Evolutionary conservation across 179 eudicot species (phyloP).

Genomic region (Sideroxylon spinosum): DNA sequence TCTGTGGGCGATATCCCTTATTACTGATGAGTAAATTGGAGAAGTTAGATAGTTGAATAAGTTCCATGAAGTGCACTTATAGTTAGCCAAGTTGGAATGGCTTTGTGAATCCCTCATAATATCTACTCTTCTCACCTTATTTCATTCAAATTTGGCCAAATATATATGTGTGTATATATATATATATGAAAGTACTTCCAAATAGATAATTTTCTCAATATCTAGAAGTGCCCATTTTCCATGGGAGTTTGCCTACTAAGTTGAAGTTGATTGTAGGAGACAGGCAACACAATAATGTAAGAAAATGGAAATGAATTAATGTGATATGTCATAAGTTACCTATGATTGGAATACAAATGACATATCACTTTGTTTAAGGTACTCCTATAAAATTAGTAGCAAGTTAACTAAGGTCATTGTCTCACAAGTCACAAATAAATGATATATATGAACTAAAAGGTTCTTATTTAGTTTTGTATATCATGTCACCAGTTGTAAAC

Average conservation of each 20-base stretch:
- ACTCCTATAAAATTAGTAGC: slow-evolving; percentile 58
- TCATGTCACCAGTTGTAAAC: not conserved
- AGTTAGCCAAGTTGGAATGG: no score
- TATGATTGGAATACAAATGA: slow-evolving; percentile 79
- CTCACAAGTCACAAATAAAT: not conserved
- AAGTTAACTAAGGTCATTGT: slow-evolving; percentile 15
- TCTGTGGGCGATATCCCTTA: no score
- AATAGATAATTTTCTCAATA: no score
- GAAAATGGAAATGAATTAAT: not conserved
- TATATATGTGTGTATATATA: no score
- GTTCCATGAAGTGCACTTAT: no score
- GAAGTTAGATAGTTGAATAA: no score
- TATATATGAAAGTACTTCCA: not conserved
- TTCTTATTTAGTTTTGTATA: not conserved
- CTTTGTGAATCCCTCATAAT: no score
- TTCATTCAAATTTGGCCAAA: no score
- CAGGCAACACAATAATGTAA: not conserved
- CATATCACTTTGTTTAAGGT: slow-evolving; percentile 69
- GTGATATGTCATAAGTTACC: slow-evolving; percentile 34
- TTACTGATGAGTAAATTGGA: no score
- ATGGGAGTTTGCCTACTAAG: not conserved
- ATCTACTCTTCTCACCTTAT: no score
- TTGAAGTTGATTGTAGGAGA: not conserved
- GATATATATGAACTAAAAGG: not conserved
- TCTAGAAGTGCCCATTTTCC: not conserved